Evolutionary conservation across 345 rosid genomes (phyloP).

Genomic region (Trapa bicornis): DNA sequence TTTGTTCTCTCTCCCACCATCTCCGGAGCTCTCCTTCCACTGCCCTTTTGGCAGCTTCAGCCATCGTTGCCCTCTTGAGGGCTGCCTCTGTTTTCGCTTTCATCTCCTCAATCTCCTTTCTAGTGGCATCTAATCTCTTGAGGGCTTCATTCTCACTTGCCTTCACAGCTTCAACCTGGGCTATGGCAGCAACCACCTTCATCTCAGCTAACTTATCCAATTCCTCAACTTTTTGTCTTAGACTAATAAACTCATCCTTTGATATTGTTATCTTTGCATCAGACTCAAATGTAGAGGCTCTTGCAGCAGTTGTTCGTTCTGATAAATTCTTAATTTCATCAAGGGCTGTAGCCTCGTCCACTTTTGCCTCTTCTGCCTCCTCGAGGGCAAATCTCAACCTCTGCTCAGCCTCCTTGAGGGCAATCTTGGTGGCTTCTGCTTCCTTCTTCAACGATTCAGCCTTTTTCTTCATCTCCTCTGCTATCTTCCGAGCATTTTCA

Average conservation of each 20-base stretch:
- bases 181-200: slow-evolving; percentile 94
- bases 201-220: slow-evolving; percentile 65
- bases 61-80: slow-evolving; percentile 69
- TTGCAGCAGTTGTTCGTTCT: slow-evolving; percentile 60
- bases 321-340: slow-evolving; percentile 57
- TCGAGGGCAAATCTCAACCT: slow-evolving; percentile 57
- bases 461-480: slow-evolving; percentile 62
- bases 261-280: slow-evolving; percentile 76
- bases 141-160: slow-evolving; percentile 84
- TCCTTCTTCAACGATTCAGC: slow-evolving; percentile 56
- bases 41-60: slow-evolving; percentile 27
- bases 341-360: slow-evolving; percentile 55
- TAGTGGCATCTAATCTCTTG: slow-evolving; percentile 57
- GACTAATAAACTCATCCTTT: slow-evolving; percentile 60
- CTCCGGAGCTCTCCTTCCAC: slow-evolving; percentile 19
- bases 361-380: slow-evolving; percentile 83
- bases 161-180: slow-evolving; percentile 89
- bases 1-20: slow-evolving; percentile 86
- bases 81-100: slow-evolving; percentile 56
- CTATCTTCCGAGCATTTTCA: slow-evolving; percentile 50
- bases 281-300: slow-evolving; percentile 68
- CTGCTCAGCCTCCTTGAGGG: slow-evolving; percentile 62
- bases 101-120: slow-evolving; percentile 69
- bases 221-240: slow-evolving; percentile 70
- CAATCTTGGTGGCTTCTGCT: slow-evolving; percentile 46